phyloP scores from a whole-genome alignment of 768 basidiomycete species.

The Trametes punicea region DNA sequence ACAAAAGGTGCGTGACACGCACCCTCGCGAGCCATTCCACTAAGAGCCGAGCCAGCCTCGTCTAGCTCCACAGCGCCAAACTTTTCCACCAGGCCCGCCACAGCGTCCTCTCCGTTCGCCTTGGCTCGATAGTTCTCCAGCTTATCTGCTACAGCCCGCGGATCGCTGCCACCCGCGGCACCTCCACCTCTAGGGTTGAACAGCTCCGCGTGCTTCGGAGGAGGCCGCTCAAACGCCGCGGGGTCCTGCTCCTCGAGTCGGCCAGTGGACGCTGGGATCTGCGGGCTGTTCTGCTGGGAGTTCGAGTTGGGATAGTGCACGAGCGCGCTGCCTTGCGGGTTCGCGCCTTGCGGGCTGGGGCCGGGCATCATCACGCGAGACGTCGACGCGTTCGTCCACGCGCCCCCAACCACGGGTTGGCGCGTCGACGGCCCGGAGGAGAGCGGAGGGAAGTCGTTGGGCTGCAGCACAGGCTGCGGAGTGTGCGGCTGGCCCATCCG shows the following conservation, averaged over 20 bases:
- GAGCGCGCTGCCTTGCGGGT: constrained; percentile 31
- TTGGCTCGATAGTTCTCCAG: neutral
- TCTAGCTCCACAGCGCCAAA: constrained; percentile 15
- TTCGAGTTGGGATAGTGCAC: constrained; percentile 38
- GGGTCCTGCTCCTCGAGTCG: constrained; percentile 46
- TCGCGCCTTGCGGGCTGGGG: constrained; percentile 21
- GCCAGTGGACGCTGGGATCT: constrained; percentile 21
- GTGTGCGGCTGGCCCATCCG: constrained; percentile 33
- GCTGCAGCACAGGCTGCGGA: constrained; percentile 42
- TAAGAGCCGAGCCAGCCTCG: neutral
- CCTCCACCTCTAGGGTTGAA: constrained; percentile 34
- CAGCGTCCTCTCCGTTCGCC: neutral
- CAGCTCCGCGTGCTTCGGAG: constrained; percentile 40
- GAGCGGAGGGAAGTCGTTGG: constrained; percentile 72
- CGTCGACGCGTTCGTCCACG: constrained; percentile 63
- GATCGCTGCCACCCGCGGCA: constrained; percentile 2
- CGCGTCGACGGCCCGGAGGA: constrained; percentile 40
- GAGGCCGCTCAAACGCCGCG: constrained; percentile 43
- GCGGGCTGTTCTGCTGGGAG: constrained; percentile 20
- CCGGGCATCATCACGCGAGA: constrained; percentile 47
- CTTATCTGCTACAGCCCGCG: neutral
- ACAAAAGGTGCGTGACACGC: no score
- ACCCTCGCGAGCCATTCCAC: neutral
- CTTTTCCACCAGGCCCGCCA: constrained; percentile 5
- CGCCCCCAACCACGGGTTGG: constrained; percentile 54